Percentiles rank a stretch among this genome's conserved stretches.
Evolutionary conservation across 352 stramenopile genomes (phyloP).

Genomic region (Globisporangium carolinianum): DNA sequence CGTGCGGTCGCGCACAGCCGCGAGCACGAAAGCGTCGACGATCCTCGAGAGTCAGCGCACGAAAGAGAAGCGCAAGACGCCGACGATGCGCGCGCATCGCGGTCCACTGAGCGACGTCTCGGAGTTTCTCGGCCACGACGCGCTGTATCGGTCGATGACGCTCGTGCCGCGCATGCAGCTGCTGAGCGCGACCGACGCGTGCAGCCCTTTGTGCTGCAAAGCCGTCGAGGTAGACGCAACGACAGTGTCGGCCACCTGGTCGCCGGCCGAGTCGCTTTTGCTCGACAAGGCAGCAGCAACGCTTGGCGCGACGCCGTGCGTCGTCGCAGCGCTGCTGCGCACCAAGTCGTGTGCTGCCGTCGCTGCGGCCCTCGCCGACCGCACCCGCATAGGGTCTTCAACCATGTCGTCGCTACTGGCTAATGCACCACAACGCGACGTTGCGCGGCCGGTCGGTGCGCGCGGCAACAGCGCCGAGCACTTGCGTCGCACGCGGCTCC

Average conservation of each 20-base stretch:
- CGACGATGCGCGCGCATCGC: slow-evolving; percentile 21
- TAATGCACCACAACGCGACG: slow-evolving; percentile 4
- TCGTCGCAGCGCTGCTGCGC: slow-evolving; percentile 25
- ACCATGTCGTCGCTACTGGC: slow-evolving; percentile 3
- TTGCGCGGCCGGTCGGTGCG: slow-evolving; percentile 25
- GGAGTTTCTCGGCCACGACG: slow-evolving; percentile 53
- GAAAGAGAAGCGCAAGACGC: slow-evolving; percentile 24
- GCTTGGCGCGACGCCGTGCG: slow-evolving; percentile 34
- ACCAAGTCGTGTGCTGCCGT: slow-evolving; percentile 44
- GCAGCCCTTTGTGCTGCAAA: slow-evolving; percentile 22
- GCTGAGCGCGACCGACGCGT: slow-evolving; percentile 19
- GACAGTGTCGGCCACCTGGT: slow-evolving; percentile 15
- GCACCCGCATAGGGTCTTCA: not conserved
- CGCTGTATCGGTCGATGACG: slow-evolving; percentile 36
- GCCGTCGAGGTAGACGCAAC: not conserved
- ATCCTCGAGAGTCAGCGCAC: slow-evolving; percentile 20
- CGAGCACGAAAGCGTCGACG: slow-evolving; percentile 47
- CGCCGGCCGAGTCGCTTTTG: slow-evolving; percentile 30
- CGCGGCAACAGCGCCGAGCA: slow-evolving; percentile 64
- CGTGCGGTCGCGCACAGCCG: slow-evolving; percentile 37
- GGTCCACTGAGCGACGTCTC: slow-evolving; percentile 27
- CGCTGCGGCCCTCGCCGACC: slow-evolving; percentile 10
- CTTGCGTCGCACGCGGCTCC: slow-evolving; percentile 52
- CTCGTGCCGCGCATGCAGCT: slow-evolving; percentile 18
- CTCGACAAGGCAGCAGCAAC: slow-evolving; percentile 33